Evolutionary conservation across 2,329 filamentous ascomycete genomes (phyloP).

Genomic region (Rutstroemia sp.): DNA sequence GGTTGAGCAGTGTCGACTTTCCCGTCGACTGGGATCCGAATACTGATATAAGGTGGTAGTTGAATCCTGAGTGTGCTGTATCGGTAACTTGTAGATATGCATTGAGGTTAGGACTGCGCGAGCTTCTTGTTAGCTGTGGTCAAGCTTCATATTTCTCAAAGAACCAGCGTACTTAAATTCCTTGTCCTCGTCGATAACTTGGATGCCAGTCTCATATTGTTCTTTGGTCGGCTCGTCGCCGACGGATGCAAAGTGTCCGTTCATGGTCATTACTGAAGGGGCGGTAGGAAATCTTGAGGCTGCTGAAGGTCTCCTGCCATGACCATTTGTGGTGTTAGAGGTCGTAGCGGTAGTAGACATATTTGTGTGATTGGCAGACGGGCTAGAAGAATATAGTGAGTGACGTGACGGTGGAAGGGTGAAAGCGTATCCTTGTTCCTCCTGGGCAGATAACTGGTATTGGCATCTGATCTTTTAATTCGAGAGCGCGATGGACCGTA

Average conservation of each 20-base stretch:
- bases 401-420: not conserved
- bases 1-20: conserved; percentile 93
- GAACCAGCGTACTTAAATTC: conserved; percentile 73
- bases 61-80: conserved; percentile 86
- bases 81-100: conserved; percentile 75
- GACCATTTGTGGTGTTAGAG: conserved; percentile 15
- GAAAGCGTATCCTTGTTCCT: conserved; percentile 6
- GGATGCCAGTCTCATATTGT: conserved; percentile 86
- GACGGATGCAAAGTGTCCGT: conserved; percentile 72
- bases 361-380: conserved; percentile 8
- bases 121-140: conserved; percentile 15
- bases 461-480: conserved; percentile 1
- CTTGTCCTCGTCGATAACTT: conserved; percentile 95
- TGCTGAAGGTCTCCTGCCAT: conserved; percentile 23
- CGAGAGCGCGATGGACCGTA: too few species aligned
- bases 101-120: conserved; percentile 61
- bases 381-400: not conserved
- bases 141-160: not conserved
- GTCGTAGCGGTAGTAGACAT: conserved; percentile 19
- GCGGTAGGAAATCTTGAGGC: conserved; percentile 27
- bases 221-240: conserved; percentile 56
- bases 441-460: conserved; percentile 3
- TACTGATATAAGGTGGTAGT: conserved; percentile 98
- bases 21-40: conserved; percentile 98
- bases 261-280: conserved; percentile 46